Evolutionary conservation across 352 stramenopile species (phyloP), one percentile per base, ranked within the genome.

Genomic region (Thraustotheca clavata): DNA sequence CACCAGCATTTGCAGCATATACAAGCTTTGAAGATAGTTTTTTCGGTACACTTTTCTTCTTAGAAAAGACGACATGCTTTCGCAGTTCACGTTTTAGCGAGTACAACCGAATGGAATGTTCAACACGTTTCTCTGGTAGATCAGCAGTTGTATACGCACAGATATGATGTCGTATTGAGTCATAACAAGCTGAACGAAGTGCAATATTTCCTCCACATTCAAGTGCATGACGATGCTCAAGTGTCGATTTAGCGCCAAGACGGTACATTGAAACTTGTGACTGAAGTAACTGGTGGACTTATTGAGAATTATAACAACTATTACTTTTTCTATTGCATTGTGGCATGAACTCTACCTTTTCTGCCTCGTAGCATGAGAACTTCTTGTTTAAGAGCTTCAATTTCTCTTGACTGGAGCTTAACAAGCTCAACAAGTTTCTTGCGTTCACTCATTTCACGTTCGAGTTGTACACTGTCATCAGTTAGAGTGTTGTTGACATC

Each of bases 371-470:
- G 67, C 60, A 95, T 76, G 3, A 77, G 76, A 27, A 96, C 90
- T 71, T 97, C 89, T 54, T 90, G 75, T 63, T 95, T 95, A 41
- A 98, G 79, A 12, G 86, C 87, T 57, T 98, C 88, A 11, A 97
- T 73, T 62, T 98, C 90, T 35, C 86, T 82, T 33, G 80, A 80
- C 73, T 98, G 91, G 27, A 98, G 75, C 67, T 96, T 96, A 12
- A 97, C 87, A 26, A 96, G 74, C 27, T 85, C 74, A 16, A 94
- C 84, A 22, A 98, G 76, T 32, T 94, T 90, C 68, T 88, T 91
- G 57, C 85, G 85, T 73, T 97, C 91, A 57, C 77, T 76, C 71
- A 88, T 85, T 70, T 97, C 91, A 32, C 78, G 73, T 62, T 88
- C 76, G 11, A 76, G 48, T 47, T 83, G 54, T 27, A 31, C 57